These are phyloP conservation scores for Pholiota conissans DNA, from an alignment of 768 basidiomycete species.

Conservation along the genomic window DNA sequence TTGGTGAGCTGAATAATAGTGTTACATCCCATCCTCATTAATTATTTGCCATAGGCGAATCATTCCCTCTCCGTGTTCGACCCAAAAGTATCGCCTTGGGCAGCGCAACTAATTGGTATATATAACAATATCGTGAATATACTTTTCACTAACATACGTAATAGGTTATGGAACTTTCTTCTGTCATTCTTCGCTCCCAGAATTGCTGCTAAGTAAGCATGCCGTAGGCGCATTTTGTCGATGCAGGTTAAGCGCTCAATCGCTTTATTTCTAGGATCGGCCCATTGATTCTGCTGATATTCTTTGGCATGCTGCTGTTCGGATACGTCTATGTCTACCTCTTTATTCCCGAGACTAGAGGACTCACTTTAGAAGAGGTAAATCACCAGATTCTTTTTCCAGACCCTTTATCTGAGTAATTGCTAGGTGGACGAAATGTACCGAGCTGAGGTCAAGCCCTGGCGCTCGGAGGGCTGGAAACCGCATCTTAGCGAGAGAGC, in stretches of 20 bases:
- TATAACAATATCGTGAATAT: background rate
- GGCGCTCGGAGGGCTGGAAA: conserved; percentile 62
- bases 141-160: background rate
- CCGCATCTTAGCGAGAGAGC: conserved; percentile 47
- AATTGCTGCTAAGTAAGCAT: conserved; percentile 52
- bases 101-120: conserved; percentile 46
- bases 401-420: background rate
- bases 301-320: conserved; percentile 71
- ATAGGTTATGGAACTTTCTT: conserved; percentile 78
- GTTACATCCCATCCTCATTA: background rate
- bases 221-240: background rate
- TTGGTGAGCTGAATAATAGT: conserved; percentile 32
- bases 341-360: conserved; percentile 81
- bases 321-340: conserved; percentile 75
- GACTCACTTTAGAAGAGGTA: conserved; percentile 73
- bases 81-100: conserved; percentile 80
- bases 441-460: conserved; percentile 62
- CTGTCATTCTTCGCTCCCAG: conserved; percentile 72
- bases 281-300: conserved; percentile 73
- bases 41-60: conserved; percentile 45
- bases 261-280: conserved; percentile 49
- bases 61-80: conserved; percentile 78
- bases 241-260: background rate
- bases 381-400: conserved; percentile 6
- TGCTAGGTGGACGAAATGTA: conserved; percentile 73